Evolutionary conservation across 2,329 filamentous ascomycete species (phyloP).

Genomic region (Simplicillium aogashimaense): DNA sequence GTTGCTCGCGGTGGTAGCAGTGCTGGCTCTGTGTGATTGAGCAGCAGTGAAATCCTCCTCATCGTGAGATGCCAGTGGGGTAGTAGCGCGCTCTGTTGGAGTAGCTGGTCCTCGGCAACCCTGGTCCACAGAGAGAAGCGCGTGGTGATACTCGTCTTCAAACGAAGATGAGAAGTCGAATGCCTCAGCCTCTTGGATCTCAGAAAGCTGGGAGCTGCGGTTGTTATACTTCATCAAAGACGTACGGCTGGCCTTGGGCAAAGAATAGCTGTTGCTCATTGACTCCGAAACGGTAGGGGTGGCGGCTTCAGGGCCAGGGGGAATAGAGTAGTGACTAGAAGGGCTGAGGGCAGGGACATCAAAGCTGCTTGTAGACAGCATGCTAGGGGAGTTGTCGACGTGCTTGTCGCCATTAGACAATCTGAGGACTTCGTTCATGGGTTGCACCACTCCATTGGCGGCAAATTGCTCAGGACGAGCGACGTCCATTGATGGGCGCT

Average conservation of each 20-base stretch:
- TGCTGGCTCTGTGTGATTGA: conserved; percentile 38
- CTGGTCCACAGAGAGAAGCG: no score
- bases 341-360: conserved; percentile 41
- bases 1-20: conserved; percentile 42
- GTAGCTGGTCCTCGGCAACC: no score
- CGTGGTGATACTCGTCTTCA: no score
- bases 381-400: conserved; percentile 15
- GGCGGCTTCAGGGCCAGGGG: conserved; percentile 29
- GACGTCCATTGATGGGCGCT: conserved; percentile 42
- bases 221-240: conserved; percentile 22
- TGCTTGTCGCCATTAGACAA: conserved; percentile 9
- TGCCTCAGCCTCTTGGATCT: conserved; percentile 48
- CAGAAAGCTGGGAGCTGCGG: conserved; percentile 37
- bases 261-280: conserved; percentile 40
- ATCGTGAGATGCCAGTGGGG: conserved; percentile 19
- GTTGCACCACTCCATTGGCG: conserved; percentile 5
- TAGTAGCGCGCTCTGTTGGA: no score
- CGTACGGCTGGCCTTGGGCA: conserved; percentile 10
- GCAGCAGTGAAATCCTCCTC: conserved; percentile 13
- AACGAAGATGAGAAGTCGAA: conserved; percentile 52
- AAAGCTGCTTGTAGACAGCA: conserved; percentile 17
- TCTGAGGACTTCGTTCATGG: conserved; percentile 14
- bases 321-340: conserved; percentile 32
- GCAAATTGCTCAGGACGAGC: conserved; percentile 11
- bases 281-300: conserved; percentile 26